Evolutionary conservation across 2,329 filamentous ascomycete genomes (phyloP).

Genomic region (Colletotrichum sp.): DNA sequence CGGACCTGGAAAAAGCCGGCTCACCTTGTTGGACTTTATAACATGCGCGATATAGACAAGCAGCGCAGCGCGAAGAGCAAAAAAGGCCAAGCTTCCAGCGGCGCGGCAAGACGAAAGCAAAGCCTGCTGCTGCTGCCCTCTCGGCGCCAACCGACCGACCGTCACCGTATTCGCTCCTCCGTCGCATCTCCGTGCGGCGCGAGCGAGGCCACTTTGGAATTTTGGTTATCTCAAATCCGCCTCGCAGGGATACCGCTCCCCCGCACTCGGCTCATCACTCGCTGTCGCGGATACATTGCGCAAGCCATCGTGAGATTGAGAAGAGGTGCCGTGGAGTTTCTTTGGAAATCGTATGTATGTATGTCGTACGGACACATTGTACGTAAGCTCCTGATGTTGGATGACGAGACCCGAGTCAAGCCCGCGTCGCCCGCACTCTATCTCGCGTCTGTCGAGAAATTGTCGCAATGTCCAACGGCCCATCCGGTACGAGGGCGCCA

Average conservation of each 20-base stretch:
- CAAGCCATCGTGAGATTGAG: neutral
- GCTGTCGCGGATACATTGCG: constrained; percentile 2
- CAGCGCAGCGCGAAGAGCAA: neutral
- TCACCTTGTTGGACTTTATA: neutral
- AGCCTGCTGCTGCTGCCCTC: too few relatives aligned
- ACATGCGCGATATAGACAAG: neutral
- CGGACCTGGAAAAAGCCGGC: neutral
- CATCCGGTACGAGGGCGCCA: neutral
- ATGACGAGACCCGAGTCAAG: neutral
- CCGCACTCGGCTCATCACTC: neutral
- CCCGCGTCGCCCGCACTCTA: neutral
- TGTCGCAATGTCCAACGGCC: neutral
- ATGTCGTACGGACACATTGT: neutral
- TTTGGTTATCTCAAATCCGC: neutral
- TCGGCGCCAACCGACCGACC: constrained; percentile 4
- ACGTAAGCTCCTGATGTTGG: neutral
- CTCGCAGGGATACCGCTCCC: neutral
- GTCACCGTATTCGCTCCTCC: neutral
- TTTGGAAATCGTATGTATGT: neutral
- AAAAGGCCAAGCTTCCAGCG: neutral
- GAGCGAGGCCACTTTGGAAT: neutral
- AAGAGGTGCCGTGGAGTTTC: neutral
- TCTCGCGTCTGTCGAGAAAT: neutral
- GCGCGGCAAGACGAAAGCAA: neutral
- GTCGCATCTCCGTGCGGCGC: neutral